phyloP scores from a whole-genome alignment of 768 basidiomycete species.

The Kwoniella sp. region DNA sequence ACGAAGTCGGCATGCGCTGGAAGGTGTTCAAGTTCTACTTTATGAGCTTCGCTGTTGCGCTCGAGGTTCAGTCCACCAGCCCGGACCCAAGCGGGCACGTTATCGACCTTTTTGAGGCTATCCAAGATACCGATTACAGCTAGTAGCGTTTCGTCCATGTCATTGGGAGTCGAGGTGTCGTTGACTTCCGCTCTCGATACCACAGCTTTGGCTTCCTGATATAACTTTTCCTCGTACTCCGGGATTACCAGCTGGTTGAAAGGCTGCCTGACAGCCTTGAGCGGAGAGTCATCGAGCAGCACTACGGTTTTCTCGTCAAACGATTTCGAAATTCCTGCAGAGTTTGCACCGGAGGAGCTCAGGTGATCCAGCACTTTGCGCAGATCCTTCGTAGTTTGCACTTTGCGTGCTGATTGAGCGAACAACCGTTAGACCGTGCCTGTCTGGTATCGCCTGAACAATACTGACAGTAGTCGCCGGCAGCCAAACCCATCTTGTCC shows the following conservation, averaged over 20 bases:
- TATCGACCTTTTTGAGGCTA: constrained; percentile 26
- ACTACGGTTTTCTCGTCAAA: constrained; percentile 33
- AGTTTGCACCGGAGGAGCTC: neutral
- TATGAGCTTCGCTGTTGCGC: neutral
- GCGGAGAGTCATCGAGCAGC: constrained; percentile 45
- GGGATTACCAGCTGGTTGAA: constrained; percentile 48
- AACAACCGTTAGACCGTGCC: neutral
- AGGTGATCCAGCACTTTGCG: constrained; percentile 35
- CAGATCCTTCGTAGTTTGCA: constrained; percentile 47
- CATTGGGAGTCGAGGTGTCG: neutral
- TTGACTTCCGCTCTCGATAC: too few relatives aligned
- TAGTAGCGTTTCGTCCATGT: constrained; percentile 37
- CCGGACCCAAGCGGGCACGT: constrained; percentile 46
- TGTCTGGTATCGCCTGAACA: neutral
- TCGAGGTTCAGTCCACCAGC: constrained; percentile 27
- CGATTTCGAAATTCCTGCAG: neutral
- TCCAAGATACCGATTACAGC: constrained; percentile 46
- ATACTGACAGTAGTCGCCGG: constrained; percentile 24
- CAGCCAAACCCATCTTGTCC: constrained; percentile 38
- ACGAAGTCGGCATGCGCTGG: constrained; percentile 27
- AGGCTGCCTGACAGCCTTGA: constrained; percentile 45
- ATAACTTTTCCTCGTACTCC: constrained; percentile 31
- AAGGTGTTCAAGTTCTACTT: constrained; percentile 15
- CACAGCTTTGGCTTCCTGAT: constrained; percentile 11
- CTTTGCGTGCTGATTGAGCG: constrained; percentile 20